Conservation (phyloP, 768 basidiomycete genomes). For the Sarcodon aspratus region DNA sequence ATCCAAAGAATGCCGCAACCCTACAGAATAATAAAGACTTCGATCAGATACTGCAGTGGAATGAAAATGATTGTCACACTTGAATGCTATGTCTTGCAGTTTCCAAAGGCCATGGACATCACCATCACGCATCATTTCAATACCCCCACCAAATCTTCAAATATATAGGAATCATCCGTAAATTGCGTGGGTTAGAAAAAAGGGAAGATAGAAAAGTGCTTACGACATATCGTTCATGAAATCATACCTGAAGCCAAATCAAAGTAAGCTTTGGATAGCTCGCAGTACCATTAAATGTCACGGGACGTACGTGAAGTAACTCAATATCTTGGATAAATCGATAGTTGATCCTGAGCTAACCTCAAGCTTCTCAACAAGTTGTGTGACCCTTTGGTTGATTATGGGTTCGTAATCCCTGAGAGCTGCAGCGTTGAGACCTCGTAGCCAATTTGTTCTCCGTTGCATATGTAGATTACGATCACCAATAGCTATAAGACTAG, state of each 20-base stretch:
- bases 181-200: neutral
- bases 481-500: neutral
- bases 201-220: neutral
- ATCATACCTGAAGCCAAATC: neutral
- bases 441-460: constrained; percentile 18
- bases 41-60: neutral
- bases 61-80: neutral
- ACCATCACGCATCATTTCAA: neutral
- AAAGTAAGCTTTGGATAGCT: neutral
- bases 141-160: neutral
- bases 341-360: neutral
- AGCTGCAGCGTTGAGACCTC: constrained; percentile 14
- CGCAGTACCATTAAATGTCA: neutral
- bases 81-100: neutral
- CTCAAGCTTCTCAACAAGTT: constrained; percentile 12
- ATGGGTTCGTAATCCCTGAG: constrained; percentile 15
- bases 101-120: neutral
- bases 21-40: neutral
- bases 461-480: constrained; percentile 9
- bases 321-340: neutral
- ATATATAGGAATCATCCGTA: neutral
- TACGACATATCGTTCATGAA: neutral
- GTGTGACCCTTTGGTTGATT: constrained; percentile 10
- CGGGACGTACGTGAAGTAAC: neutral
- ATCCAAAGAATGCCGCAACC: neutral